Evolutionary conservation across 495 filamentous ascomycete species (phyloP).

Genomic region (Margaritispora aquatica): DNA sequence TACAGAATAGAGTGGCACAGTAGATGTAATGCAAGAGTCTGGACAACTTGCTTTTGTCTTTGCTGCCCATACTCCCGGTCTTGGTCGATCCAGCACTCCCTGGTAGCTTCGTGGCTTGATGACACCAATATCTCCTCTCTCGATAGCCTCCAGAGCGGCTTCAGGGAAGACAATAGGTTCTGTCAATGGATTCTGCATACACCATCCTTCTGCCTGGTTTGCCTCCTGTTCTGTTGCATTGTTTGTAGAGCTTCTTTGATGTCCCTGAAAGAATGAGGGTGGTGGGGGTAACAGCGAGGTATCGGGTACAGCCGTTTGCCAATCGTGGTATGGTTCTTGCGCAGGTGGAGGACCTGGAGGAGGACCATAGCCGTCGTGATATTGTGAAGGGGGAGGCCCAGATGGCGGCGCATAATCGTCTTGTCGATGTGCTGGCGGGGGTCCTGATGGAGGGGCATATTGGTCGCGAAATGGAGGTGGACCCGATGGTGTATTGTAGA

Average conservation of each 20-base stretch:
- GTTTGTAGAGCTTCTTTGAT: conserved; percentile 59
- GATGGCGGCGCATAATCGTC: conserved; percentile 24
- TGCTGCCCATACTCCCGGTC: conserved; percentile 39
- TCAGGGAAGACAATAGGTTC: conserved; percentile 46
- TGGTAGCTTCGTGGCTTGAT: conserved; percentile 19
- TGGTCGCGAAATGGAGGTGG: conserved; percentile 19
- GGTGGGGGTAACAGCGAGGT: conserved; percentile 78
- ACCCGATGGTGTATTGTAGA: conserved; percentile 23
- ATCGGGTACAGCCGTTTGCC: conserved; percentile 72
- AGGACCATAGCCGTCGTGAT: conserved; percentile 25
- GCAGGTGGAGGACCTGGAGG: conserved; percentile 34
- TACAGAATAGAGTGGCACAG: conserved; percentile 72
- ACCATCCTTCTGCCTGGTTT: conserved; percentile 69
- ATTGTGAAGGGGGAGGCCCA: conserved; percentile 19
- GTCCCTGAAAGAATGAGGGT: conserved; percentile 51
- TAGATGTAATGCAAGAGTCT: conserved; percentile 56
- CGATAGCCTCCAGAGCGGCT: conserved; percentile 22
- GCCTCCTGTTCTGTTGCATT: conserved; percentile 69
- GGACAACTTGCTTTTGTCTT: conserved; percentile 25
- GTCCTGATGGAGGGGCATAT: conserved; percentile 26
- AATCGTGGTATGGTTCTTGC: conserved; percentile 53
- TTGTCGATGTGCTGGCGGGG: conserved; percentile 9
- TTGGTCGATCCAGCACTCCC: conserved; percentile 27
- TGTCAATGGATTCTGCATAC: conserved; percentile 54
- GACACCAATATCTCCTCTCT: conserved; percentile 20